Conservation (phyloP, 192 early-diverging fungal genomes). For the Coemansia pectinata region DNA sequence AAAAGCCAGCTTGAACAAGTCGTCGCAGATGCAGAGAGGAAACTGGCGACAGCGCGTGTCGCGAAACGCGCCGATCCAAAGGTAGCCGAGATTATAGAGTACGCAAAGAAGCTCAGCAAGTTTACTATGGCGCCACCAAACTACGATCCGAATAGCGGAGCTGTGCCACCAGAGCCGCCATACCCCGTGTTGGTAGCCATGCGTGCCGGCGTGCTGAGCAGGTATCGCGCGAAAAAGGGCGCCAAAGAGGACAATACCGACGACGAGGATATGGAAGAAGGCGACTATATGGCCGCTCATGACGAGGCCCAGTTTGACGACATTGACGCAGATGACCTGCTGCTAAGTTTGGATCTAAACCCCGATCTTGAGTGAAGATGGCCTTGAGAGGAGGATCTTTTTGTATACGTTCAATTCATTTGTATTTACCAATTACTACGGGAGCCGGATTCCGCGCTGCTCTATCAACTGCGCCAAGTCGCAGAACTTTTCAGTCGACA, state of each 20-base stretch:
- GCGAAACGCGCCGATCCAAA: conserved; percentile 18
- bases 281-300: conserved; percentile 25
- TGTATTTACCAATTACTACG: conserved; percentile 8
- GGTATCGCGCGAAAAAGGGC: conserved; percentile 34
- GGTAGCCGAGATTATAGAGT: conserved; percentile 48
- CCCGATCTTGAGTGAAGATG: conserved; percentile 41
- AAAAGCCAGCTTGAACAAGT: conserved; percentile 30
- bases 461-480: conserved; percentile 57
- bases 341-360: conserved; percentile 54
- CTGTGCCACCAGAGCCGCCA: conserved; percentile 46
- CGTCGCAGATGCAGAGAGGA: conserved; percentile 26
- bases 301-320: conserved; percentile 46
- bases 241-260: conserved; percentile 2
- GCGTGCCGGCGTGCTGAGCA: conserved; percentile 49
- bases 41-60: conserved; percentile 3
- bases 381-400: not conserved
- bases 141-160: conserved; percentile 36
- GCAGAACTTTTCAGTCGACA: conserved; percentile 64
- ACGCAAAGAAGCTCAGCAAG: conserved; percentile 54
- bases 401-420: not conserved
- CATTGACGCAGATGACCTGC: conserved; percentile 48
- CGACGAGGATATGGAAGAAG: conserved; percentile 27
- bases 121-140: conserved; percentile 56
- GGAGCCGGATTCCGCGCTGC: conserved; percentile 39
- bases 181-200: conserved; percentile 54